phyloP scores from a whole-genome alignment of 139 green algal species.

The Diplosphaera chodatii region DNA sequence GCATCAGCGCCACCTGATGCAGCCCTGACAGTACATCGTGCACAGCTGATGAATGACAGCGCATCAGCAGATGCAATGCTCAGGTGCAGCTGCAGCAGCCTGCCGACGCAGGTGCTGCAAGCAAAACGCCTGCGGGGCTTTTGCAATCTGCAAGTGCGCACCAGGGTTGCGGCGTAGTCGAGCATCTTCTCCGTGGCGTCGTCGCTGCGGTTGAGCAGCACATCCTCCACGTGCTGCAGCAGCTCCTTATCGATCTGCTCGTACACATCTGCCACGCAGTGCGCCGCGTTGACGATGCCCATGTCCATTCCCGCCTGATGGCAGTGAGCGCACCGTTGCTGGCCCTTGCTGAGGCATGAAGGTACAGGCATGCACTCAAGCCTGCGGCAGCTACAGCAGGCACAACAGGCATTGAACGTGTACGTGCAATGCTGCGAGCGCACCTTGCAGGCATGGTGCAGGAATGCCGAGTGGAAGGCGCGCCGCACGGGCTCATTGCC shows the following conservation, averaged over 20 bases:
- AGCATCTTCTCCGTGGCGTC: slow-evolving; percentile 95
- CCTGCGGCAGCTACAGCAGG: too few relatives aligned
- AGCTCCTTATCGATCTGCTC: slow-evolving; percentile 97
- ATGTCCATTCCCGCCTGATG: slow-evolving; percentile 94
- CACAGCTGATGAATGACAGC: too few relatives aligned
- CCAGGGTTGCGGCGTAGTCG: slow-evolving; percentile 78
- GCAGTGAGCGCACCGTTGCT: too few relatives aligned
- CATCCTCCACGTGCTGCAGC: slow-evolving; percentile 92
- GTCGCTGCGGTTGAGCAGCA: slow-evolving; percentile 92
- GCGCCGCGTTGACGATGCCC: slow-evolving; percentile 95
- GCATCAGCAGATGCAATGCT: too few relatives aligned
- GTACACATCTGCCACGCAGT: slow-evolving; percentile 82
- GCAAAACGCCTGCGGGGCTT: slow-evolving; percentile 38
- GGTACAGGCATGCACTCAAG: too few relatives aligned
- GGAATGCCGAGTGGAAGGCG: slow-evolving; percentile 90
- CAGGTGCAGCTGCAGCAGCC: too few relatives aligned
- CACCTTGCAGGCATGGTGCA: slow-evolving; percentile 85
- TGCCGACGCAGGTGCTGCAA: too few relatives aligned
- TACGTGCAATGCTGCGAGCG: slow-evolving; percentile 47
- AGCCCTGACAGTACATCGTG: too few relatives aligned
- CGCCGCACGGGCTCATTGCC: slow-evolving; percentile 93
- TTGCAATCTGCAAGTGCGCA: not conserved
- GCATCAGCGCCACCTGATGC: too few relatives aligned
- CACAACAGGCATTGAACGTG: too few relatives aligned
- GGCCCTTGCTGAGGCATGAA: too few relatives aligned